Conservation (phyloP, 2,329 filamentous ascomycete genomes). For the Aplosporella prunicola region DNA sequence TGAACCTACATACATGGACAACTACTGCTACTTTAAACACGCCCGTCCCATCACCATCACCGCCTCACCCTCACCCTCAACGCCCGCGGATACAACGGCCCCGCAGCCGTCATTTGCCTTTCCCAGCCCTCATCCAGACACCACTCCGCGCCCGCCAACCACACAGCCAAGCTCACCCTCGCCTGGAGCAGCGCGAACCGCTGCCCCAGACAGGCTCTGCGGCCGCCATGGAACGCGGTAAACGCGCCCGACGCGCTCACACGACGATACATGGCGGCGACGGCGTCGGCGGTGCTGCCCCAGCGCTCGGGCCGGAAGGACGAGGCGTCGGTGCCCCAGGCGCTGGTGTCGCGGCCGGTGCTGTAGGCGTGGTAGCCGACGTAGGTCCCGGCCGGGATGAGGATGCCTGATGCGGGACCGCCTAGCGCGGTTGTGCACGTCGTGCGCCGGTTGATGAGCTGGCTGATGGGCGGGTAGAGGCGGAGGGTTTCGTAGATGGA, state of each 20-base stretch:
- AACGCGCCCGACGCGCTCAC: conserved; percentile 31
- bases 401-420: conserved; percentile 13
- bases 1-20: too few species aligned
- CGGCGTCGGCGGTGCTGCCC: conserved; percentile 27
- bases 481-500: conserved; percentile 40
- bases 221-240: conserved; percentile 35
- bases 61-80: conserved; percentile 1
- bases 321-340: conserved; percentile 23
- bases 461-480: conserved; percentile 41
- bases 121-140: conserved; percentile 24
- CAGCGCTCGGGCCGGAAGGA: conserved; percentile 33
- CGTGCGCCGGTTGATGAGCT: conserved; percentile 39
- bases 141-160: conserved; percentile 23
- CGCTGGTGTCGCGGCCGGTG: conserved; percentile 18
- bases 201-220: conserved; percentile 33
- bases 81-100: too few species aligned
- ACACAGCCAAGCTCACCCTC: conserved; percentile 25
- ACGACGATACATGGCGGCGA: conserved; percentile 27
- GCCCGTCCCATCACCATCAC: too few species aligned
- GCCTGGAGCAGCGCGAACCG: conserved; percentile 32
- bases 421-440: conserved; percentile 21
- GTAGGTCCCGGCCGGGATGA: conserved; percentile 18
- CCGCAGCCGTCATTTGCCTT: conserved; percentile 26
- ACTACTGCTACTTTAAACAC: too few species aligned
- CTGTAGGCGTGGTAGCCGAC: conserved; percentile 22